phyloP scores from a whole-genome alignment of 306 rosid species.

The Casuarina cunninghamiana region DNA sequence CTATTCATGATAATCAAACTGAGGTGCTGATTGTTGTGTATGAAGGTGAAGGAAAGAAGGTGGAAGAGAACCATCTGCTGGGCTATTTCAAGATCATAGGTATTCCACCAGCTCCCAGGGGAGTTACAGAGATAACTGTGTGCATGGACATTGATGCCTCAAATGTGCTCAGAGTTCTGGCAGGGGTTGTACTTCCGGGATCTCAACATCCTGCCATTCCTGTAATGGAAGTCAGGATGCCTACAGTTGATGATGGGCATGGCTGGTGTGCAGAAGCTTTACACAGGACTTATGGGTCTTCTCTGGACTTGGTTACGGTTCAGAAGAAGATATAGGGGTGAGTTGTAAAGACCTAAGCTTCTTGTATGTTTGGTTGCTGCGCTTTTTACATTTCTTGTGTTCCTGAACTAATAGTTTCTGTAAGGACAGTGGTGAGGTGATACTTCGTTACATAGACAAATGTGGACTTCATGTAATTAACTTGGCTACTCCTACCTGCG shows the following conservation, averaged over 20 bases:
- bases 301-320: slow-evolving; percentile 59
- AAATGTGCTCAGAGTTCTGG: slow-evolving; percentile 61
- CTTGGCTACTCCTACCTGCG: background rate
- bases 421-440: background rate
- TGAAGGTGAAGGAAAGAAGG: slow-evolving; percentile 68
- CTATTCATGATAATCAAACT: slow-evolving; percentile 68
- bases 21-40: slow-evolving; percentile 72
- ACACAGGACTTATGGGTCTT: slow-evolving; percentile 52
- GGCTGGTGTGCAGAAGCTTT: slow-evolving; percentile 88
- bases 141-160: slow-evolving; percentile 83
- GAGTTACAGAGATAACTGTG: slow-evolving; percentile 69
- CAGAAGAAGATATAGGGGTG: slow-evolving; percentile 42
- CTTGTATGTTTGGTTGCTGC: background rate
- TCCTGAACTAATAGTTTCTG: background rate
- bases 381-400: background rate
- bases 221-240: slow-evolving; percentile 86
- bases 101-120: slow-evolving; percentile 67
- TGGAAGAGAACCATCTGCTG: slow-evolving; percentile 67
- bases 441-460: background rate
- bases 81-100: slow-evolving; percentile 79
- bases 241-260: slow-evolving; percentile 78
- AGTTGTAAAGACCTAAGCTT: background rate
- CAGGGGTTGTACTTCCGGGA: slow-evolving; percentile 63
- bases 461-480: background rate
- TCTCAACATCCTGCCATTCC: slow-evolving; percentile 49